A percentile compares a stretch with the other conserved stretches of the same genome.
Conservation (phyloP, 805 yeast species). For the Jamesozyma jinghongensis region DNA sequence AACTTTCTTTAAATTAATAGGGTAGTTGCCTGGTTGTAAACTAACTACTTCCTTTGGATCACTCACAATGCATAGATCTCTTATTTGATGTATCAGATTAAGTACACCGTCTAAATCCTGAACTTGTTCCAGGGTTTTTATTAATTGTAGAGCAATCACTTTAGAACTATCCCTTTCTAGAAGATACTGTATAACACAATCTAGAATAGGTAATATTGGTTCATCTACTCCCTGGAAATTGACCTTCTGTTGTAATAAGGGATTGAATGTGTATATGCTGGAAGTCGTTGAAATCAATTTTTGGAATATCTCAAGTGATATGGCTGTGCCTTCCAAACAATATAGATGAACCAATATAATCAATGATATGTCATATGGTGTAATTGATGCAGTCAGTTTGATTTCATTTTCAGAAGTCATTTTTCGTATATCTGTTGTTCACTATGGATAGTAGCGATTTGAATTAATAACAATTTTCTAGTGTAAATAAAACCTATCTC, state of each 20-base stretch:
- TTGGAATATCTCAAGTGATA: constrained; percentile 11
- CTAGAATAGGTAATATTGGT: constrained; percentile 16
- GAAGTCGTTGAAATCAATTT: constrained; percentile 16
- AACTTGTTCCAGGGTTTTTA: constrained; percentile 5
- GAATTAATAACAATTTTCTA: too few species aligned
- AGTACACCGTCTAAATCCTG: constrained; percentile 5
- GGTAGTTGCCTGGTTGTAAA: background rate
- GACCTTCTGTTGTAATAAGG: constrained; percentile 10
- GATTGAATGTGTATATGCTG: constrained; percentile 12
- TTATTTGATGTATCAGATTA: constrained; percentile 1
- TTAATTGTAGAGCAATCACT: constrained; percentile 3
- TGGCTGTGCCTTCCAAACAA: constrained; percentile 7
- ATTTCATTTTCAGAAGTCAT: background rate
- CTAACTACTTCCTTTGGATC: background rate
- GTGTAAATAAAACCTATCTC: too few species aligned
- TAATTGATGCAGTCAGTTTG: constrained; percentile 1
- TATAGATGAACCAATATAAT: constrained; percentile 16
- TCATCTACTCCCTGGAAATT: constrained; percentile 4
- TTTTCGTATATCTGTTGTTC: too few species aligned
- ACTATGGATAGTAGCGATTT: too few species aligned
- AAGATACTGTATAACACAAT: constrained; percentile 6
- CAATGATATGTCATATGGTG: constrained; percentile 23
- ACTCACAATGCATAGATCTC: background rate
- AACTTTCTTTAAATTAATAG: background rate
- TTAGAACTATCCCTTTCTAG: background rate